These are phyloP conservation scores for Quercus dentata DNA, from an alignment of 306 rosid genomes.

Conservation along the genomic window DNA sequence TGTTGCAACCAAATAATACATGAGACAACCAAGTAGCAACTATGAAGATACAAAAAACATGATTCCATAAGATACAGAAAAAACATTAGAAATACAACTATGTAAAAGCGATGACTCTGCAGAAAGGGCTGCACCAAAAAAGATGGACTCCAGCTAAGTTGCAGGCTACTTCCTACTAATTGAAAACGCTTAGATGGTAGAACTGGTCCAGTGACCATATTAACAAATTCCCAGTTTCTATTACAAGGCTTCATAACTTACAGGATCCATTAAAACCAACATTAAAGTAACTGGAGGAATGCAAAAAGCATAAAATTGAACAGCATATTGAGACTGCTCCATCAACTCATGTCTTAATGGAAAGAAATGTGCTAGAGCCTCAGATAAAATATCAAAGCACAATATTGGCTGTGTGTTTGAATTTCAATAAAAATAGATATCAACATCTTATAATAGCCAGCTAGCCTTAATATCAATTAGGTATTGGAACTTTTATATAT, in stretches of 20 bases:
- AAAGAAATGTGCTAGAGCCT: neutral
- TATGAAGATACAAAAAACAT: neutral
- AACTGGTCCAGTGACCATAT: neutral
- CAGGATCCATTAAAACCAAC: neutral
- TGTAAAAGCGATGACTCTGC: neutral
- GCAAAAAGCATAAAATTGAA: neutral
- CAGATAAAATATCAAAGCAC: neutral
- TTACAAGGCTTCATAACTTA: neutral
- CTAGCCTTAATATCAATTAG: neutral
- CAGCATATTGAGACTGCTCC: neutral
- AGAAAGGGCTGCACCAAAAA: neutral
- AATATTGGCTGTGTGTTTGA: neutral
- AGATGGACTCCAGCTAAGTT: neutral
- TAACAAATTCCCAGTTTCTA: neutral
- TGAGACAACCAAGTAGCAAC: neutral
- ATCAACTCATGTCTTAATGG: neutral
- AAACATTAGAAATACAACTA: neutral
- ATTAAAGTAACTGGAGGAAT: neutral
- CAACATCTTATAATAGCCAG: neutral
- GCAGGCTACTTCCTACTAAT: neutral
- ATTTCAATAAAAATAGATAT: neutral
- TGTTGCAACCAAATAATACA: neutral
- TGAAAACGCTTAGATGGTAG: neutral
- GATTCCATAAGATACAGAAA: neutral
- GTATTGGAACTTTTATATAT: neutral